Evolutionary conservation across 805 yeast genomes (phyloP).

Genomic region (Citeromyces matritensis): DNA sequence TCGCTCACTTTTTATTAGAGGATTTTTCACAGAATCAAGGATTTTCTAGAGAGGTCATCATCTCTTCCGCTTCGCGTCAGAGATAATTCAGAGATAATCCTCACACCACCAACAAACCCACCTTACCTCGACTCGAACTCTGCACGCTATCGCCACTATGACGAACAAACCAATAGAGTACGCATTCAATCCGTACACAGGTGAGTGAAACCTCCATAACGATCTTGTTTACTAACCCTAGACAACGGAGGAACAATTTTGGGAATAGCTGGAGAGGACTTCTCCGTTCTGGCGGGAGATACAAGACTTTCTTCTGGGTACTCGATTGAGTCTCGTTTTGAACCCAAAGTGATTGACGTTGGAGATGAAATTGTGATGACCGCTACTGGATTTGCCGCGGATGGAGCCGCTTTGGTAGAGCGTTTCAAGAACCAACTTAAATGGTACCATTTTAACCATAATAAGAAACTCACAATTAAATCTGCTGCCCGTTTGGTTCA

Average conservation of each 20-base stretch:
- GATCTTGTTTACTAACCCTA: slow-evolving; percentile 1
- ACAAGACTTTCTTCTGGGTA: slow-evolving; percentile 95
- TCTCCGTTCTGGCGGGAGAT: slow-evolving; percentile 94
- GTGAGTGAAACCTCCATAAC: slow-evolving; percentile 9
- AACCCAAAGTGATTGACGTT: slow-evolving; percentile 76
- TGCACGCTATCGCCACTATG: too few species aligned
- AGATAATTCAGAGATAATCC: too few species aligned
- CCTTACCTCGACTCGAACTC: too few species aligned
- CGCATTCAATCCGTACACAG: slow-evolving; percentile 78
- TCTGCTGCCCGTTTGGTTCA: slow-evolving; percentile 87
- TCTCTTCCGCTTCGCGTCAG: too few species aligned
- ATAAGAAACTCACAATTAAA: slow-evolving; percentile 48
- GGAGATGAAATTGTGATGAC: slow-evolving; percentile 82
- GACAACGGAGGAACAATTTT: slow-evolving; percentile 96
- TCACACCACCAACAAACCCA: too few species aligned
- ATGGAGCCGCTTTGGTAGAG: slow-evolving; percentile 73
- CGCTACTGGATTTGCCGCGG: slow-evolving; percentile 96
- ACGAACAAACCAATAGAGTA: slow-evolving; percentile 63
- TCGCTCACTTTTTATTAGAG: too few species aligned
- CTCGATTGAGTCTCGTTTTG: slow-evolving; percentile 83
- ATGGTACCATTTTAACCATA: slow-evolving; percentile 90
- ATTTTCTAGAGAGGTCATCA: too few species aligned
- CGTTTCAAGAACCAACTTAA: slow-evolving; percentile 55
- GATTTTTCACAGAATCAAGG: too few species aligned
- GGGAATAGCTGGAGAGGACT: slow-evolving; percentile 96